Percentiles rank a stretch among this genome's conserved stretches.
phyloP scores from a whole-genome alignment of 176 grass and related monocot genomes.

The Aegilops longissima region DNA sequence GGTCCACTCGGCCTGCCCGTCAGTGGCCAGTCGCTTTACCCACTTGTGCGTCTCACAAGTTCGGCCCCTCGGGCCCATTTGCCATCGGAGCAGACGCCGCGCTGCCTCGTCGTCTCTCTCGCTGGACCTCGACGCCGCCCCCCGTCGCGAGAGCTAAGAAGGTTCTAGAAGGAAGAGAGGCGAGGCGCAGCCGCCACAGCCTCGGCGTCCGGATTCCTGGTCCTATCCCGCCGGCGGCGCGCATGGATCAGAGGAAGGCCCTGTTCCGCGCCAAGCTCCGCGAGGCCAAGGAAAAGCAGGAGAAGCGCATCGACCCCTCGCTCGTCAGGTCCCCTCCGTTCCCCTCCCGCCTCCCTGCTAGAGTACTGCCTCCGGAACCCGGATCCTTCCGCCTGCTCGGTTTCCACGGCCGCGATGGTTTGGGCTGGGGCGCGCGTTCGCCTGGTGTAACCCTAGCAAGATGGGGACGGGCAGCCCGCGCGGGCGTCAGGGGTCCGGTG shows the following conservation, averaged over 20 bases:
- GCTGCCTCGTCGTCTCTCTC: background rate
- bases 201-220: background rate
- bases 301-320: slow-evolving; percentile 87
- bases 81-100: background rate
- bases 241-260: slow-evolving; percentile 90
- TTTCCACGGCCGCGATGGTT: background rate
- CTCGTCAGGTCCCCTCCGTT: slow-evolving; percentile 61
- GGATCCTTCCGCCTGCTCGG: background rate
- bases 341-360: background rate
- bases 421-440: background rate
- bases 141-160: background rate
- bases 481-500: background rate
- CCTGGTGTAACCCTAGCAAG: slow-evolving; percentile 12
- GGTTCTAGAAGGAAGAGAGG: too few relatives aligned
- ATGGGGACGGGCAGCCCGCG: background rate
- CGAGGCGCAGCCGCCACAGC: background rate
- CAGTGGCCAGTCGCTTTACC: too few relatives aligned
- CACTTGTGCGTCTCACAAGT: background rate
- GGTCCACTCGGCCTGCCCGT: too few relatives aligned
- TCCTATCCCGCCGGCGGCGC: too few relatives aligned
- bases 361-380: background rate
- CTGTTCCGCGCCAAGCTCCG: slow-evolving; percentile 87
- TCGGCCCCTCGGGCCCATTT: background rate
- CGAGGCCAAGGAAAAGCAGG: slow-evolving; percentile 79
- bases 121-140: background rate